phyloP scores from a whole-genome alignment of 768 basidiomycete species.

The Hericium coralloides region DNA sequence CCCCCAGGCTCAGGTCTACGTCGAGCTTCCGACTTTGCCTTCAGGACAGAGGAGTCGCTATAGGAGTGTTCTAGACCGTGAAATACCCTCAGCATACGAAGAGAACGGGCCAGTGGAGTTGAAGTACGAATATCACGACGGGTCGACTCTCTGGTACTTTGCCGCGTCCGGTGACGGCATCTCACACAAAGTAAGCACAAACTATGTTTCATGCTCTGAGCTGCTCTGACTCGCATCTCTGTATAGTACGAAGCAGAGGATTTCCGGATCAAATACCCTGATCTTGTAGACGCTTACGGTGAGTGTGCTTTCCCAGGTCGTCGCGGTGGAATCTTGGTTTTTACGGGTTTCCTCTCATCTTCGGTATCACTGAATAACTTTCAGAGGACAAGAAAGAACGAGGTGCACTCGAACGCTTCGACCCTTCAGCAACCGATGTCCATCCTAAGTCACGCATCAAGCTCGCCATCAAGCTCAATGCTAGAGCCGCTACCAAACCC shows the following conservation, averaged over 20 bases:
- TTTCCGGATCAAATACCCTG: conserved; percentile 7
- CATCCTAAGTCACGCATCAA: conserved; percentile 52
- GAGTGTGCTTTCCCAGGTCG: background rate
- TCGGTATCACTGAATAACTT: background rate
- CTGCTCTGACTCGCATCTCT: background rate
- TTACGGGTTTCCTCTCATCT: background rate
- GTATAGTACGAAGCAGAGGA: conserved; percentile 5
- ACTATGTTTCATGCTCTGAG: background rate
- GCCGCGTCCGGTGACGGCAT: conserved; percentile 5
- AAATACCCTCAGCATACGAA: background rate
- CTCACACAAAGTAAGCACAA: conserved; percentile 7
- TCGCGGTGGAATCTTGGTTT: background rate
- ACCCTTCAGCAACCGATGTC: conserved; percentile 50
- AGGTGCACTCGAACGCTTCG: conserved; percentile 41
- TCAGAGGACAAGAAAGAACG: conserved; percentile 37
- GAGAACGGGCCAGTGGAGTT: background rate
- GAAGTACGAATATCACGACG: conserved; percentile 10
- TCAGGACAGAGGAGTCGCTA: background rate
- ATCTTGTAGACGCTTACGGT: conserved; percentile 12
- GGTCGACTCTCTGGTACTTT: conserved; percentile 11
- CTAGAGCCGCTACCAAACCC: conserved; percentile 9
- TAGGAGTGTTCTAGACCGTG: background rate
- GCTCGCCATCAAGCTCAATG: conserved; percentile 23
- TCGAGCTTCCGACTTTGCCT: background rate
- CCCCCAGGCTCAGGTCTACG: background rate